Evolutionary conservation across 768 basidiomycete species (phyloP).

Genomic region (Tulasnella sp.): DNA sequence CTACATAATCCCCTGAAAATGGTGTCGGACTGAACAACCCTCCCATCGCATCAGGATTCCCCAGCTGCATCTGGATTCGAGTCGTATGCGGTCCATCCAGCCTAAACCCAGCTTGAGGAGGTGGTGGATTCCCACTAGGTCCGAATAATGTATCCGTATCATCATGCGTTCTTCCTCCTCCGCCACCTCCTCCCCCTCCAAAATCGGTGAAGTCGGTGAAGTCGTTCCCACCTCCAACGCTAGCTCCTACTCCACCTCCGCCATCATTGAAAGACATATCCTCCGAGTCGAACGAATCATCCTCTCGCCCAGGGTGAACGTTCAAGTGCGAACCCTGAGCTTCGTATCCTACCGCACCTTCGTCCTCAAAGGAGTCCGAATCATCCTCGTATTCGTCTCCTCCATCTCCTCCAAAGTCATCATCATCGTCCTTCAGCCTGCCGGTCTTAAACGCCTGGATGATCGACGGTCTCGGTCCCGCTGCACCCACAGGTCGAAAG

Average conservation of each 20-base stretch:
- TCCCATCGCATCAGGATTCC: constrained; percentile 11
- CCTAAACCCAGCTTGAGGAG: constrained; percentile 1
- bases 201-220: constrained; percentile 3
- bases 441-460: background rate
- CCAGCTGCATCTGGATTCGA: background rate
- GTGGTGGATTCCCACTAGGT: constrained; percentile 7
- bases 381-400: background rate
- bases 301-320: background rate
- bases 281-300: constrained; percentile 15
- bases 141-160: constrained; percentile 13
- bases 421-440: constrained; percentile 12
- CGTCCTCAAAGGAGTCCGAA: background rate
- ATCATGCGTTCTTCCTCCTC: background rate
- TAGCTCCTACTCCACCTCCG: background rate
- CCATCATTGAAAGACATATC: constrained; percentile 11
- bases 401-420: background rate
- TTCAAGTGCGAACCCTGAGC: background rate
- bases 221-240: background rate
- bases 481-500: background rate
- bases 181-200: background rate
- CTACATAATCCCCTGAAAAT: constrained; percentile 1
- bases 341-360: background rate
- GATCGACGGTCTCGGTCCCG: constrained; percentile 7
- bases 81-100: constrained; percentile 6
- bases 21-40: constrained; percentile 1